Base-by-base conservation (phyloP, 1,139 yeast species). In the Scheffersomyces illinoinensis region DNA sequence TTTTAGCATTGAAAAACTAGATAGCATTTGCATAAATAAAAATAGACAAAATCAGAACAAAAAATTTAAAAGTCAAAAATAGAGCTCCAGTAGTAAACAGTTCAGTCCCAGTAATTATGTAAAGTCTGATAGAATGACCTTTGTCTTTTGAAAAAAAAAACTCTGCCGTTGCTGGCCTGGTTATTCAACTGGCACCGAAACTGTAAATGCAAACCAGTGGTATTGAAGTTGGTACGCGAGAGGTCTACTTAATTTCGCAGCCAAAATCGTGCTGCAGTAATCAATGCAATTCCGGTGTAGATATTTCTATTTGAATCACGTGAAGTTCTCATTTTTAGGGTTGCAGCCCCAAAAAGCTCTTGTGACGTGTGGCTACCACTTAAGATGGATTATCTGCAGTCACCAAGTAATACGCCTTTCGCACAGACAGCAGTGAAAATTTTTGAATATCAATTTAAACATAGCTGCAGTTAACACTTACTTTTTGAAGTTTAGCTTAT, bases 1-100 rank as follows among this genome's bases (percentile, higher is more conserved):
- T 95, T 5, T 78, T 95, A 64, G 64, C 71, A 23, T 67, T 71
- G 55, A 72, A 64, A 56, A 19, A 57, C 14, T 48, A 48, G 50
- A 48, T 48, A 48, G 24, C 24, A 20, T 14, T 10, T 6, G 26
- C 26, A 48, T 48, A 10, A n/a, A 20, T 8, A 48, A 48, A 33
- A 33, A 17, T 33, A 33, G 5, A 33, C 21, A 21, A 21, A 21
- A 4, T 21, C 21, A 21, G 21, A 21, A 4, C 4, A 21, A 4
- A 3, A 3, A 3, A 21, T 21, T 21, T 21, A 21, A 4, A 26
- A 26, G 33, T 26, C 33, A 26, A 26, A 4, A 4, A 26, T 4
- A 26, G 21, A 21, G 21, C 21, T 21, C 21, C 21, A 26, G 5
- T 26, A 26, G 33, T 7, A 24, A 24, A 24, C 10, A 24, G 33